Base-by-base conservation (phyloP, 306 rosid species). In the Cyclanthera cordifolia region DNA sequence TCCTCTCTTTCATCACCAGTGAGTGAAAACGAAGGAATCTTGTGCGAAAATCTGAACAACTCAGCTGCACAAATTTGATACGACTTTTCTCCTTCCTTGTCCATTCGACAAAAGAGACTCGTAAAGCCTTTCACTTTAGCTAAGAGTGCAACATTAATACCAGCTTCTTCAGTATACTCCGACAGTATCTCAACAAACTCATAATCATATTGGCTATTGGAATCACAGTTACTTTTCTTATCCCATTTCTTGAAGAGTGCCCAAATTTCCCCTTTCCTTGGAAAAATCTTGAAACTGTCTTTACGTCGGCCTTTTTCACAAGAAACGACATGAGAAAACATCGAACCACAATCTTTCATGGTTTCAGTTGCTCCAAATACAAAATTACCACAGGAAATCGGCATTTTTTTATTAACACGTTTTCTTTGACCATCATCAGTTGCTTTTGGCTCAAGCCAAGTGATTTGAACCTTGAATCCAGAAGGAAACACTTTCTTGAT, bases 211-310 rank as follows among this genome's bases (percentile, higher is more conserved):
- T 73, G 32, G 10, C 53, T 52, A 69, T 72, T 82, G 54, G 81
- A 70, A 55, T 73, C 72, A 41, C 45, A 32, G 74, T 56, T 64
- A 93, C 89, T 81, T 45, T 83, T 87, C 39, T 85, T 73, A 84
- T 86, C 85, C 96, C 96, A 89, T 73, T 90, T 81, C 79, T 84
- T 89, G 75, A 87, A 87, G 55, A 93, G 73, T 41, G 96, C 95
- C 98, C 98, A 93, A 39, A 76, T 87, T 82, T 93, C 91, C 43
- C 95, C 98, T 68, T 70, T 83, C 72, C 84, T 84, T 34, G 98
- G 98, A 76, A 79, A 79, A 68, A 93, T 82, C 72, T 74, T 69
- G 71, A 56, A 83, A 28, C 49, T 32, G 64, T 52, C 70, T 77
- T 25, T 10, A 39, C 66, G 70, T 46, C 32, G 28, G 53, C 75